Evolutionary conservation across 1,139 yeast species (phyloP).

Genomic region (Eremothecium coryli): DNA sequence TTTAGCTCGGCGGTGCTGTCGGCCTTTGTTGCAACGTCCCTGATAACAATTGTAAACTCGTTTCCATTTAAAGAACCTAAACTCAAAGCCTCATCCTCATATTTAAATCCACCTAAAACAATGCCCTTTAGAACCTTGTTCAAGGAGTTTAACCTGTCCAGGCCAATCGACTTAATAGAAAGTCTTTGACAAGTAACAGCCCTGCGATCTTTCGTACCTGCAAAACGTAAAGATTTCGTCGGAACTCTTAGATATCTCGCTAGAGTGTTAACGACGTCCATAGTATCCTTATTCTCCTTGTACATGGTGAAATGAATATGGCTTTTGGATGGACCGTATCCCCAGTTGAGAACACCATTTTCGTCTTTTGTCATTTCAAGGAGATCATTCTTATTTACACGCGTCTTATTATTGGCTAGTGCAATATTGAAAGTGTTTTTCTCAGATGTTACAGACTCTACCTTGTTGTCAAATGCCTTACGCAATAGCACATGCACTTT

Average conservation of each 20-base stretch:
- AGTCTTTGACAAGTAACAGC: constrained; percentile 89
- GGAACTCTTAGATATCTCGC: constrained; percentile 68
- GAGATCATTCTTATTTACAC: constrained; percentile 32
- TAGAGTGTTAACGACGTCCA: constrained; percentile 80
- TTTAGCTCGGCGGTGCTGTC: constrained; percentile 27
- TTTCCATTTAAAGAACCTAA: constrained; percentile 85
- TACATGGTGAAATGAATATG: constrained; percentile 72
- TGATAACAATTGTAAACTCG: constrained; percentile 73
- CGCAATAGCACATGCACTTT: constrained; percentile 68
- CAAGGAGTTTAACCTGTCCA: constrained; percentile 69
- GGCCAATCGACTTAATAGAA: constrained; percentile 60
- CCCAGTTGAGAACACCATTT: constrained; percentile 37
- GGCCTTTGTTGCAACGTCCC: constrained; percentile 45
- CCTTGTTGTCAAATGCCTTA: constrained; percentile 58
- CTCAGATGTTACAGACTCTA: constrained; percentile 72
- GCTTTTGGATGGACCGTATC: constrained; percentile 60
- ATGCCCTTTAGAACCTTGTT: constrained; percentile 69
- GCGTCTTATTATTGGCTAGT: constrained; percentile 36
- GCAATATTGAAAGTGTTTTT: constrained; percentile 57
- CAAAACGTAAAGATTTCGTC: constrained; percentile 60
- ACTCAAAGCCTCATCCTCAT: constrained; percentile 51
- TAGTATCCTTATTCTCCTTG: constrained; percentile 93
- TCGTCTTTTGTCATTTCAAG: constrained; percentile 43
- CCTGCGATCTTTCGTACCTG: constrained; percentile 95
- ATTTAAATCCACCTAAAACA: constrained; percentile 67